Conservation (phyloP, 805 yeast genomes). For the Lipomyces mesembrius region DNA sequence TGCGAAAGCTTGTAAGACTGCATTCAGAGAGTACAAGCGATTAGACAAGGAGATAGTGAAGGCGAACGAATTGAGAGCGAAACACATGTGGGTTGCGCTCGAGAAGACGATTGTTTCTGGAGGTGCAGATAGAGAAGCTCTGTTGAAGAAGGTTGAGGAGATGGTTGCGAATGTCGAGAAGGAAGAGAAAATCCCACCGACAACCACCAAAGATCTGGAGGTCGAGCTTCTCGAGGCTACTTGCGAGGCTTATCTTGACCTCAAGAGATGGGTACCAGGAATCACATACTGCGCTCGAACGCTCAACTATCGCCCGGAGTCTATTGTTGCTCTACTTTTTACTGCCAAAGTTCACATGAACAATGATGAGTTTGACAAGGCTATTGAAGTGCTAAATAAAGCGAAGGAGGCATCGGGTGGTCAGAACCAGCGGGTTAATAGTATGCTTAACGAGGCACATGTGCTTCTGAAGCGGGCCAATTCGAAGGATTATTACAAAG, state of each 20-base stretch:
- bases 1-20: slow-evolving; percentile 58
- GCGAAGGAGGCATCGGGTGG: slow-evolving; percentile 36
- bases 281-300: slow-evolving; percentile 41
- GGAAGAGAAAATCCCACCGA: slow-evolving; percentile 13
- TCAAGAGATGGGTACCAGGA: slow-evolving; percentile 40
- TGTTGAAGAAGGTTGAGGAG: slow-evolving; percentile 36
- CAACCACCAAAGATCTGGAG: slow-evolving; percentile 24
- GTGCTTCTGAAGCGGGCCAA: slow-evolving; percentile 47
- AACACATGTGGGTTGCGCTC: slow-evolving; percentile 23
- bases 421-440: slow-evolving; percentile 33
- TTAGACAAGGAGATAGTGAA: slow-evolving; percentile 31
- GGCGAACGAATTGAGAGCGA: slow-evolving; percentile 21
- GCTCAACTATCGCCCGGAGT: slow-evolving; percentile 41
- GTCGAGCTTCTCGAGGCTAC: slow-evolving; percentile 34
- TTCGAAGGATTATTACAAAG: slow-evolving; percentile 76
- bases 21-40: slow-evolving; percentile 36
- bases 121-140: slow-evolving; percentile 27
- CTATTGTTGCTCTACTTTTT: slow-evolving; percentile 41
- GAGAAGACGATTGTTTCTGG: slow-evolving; percentile 17
- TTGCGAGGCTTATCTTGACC: slow-evolving; percentile 40
- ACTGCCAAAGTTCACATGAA: slow-evolving; percentile 33
- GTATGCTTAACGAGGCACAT: slow-evolving; percentile 42
- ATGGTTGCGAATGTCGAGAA: slow-evolving; percentile 17
- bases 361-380: slow-evolving; percentile 41
- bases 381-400: slow-evolving; percentile 39